Conservation (phyloP, 176 grass and related monocot species). For the Echinochloa phyllopogon region DNA sequence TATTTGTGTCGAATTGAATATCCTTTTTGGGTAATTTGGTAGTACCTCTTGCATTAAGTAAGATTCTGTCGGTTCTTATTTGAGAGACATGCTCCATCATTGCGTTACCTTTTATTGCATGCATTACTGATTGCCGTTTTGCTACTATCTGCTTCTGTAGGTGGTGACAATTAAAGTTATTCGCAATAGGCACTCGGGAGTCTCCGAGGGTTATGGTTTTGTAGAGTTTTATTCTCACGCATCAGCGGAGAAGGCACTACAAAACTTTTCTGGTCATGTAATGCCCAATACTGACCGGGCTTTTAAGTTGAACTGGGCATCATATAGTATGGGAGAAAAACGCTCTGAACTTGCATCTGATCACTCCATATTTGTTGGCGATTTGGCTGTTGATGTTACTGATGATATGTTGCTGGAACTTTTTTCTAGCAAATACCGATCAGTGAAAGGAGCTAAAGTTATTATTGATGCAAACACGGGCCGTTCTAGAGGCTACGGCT, state of each 20-base stretch:
- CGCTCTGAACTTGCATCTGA: conserved; percentile 63
- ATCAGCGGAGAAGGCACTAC: conserved; percentile 67
- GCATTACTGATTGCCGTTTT: conserved; percentile 35
- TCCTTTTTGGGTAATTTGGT: background rate
- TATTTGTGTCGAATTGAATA: background rate
- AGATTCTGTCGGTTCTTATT: background rate
- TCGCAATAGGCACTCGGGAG: conserved; percentile 66
- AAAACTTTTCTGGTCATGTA: conserved; percentile 68
- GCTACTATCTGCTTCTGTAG: conserved; percentile 52
- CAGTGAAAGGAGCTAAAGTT: conserved; percentile 78
- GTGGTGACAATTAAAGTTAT: conserved; percentile 70
- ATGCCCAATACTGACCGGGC: conserved; percentile 72
- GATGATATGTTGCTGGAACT: conserved; percentile 58
- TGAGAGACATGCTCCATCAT: background rate
- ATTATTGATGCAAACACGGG: conserved; percentile 74
- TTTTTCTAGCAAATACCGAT: conserved; percentile 70
- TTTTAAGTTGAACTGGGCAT: conserved; percentile 79
- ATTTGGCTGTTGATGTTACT: conserved; percentile 73
- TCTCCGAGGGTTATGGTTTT: conserved; percentile 74
- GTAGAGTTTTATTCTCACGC: conserved; percentile 64
- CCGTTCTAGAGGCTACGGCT: conserved; percentile 67
- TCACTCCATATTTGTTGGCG: conserved; percentile 76
- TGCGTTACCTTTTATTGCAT: background rate
- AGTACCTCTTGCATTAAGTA: background rate
- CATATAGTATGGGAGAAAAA: conserved; percentile 72